These are phyloP conservation scores for Polygonum maritimum DNA, from an alignment of 148 eudicot species.

Conservation along the genomic window DNA sequence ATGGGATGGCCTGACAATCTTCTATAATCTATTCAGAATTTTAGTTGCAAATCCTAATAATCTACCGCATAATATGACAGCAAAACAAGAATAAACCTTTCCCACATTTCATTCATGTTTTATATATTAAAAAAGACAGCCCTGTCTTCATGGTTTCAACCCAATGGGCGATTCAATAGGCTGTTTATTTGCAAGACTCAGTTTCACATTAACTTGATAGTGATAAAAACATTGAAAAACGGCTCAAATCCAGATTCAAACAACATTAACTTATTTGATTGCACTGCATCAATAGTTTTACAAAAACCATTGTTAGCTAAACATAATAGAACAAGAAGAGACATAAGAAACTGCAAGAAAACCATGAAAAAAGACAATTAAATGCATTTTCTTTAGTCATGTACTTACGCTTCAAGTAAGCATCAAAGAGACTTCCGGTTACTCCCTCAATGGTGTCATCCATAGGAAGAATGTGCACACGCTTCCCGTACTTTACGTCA, in stretches of 20 bases:
- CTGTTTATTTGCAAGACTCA: neutral
- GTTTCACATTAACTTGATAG: neutral
- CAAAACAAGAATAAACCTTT: neutral
- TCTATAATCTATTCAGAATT: neutral
- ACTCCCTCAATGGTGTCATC: constrained; percentile 84
- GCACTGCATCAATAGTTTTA: neutral
- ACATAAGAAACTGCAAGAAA: neutral
- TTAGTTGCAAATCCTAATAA: neutral
- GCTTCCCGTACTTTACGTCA: constrained; percentile 82
- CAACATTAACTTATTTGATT: neutral
- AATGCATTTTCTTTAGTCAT: neutral
- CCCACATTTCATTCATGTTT: neutral
- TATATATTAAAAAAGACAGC: neutral
- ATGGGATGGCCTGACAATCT: neutral
- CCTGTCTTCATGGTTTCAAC: neutral
- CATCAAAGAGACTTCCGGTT: constrained; percentile 78
- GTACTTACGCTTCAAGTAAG: constrained; percentile 71
- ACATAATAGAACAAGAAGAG: neutral
- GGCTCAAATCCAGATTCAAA: neutral
- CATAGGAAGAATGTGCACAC: constrained; percentile 78
- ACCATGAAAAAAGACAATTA: neutral
- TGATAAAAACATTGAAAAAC: neutral
- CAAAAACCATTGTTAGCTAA: neutral
- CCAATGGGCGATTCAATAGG: neutral
- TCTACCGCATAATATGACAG: neutral